Base-by-base conservation (phyloP, 2,329 filamentous ascomycete genomes). In the Septoria petroselini region DNA sequence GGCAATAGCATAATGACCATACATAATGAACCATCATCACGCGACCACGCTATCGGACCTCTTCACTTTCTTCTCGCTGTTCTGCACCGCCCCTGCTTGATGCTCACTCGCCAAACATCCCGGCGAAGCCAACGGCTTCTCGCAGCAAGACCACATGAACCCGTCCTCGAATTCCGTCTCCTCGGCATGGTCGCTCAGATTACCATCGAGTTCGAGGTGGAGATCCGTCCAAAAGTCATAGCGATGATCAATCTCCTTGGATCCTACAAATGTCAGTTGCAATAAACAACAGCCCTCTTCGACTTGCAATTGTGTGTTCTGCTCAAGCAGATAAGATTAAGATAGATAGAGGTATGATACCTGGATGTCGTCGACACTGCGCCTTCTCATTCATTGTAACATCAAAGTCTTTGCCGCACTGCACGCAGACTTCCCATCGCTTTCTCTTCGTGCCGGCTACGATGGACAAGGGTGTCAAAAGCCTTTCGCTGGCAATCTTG, bases 91-190 rank as follows among this genome's bases (percentile, higher is more conserved):
- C 6, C n/a, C 33, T 9, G 25, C 25, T 23, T 33, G 21, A 34
- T 44, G 40, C 25, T 27, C 40, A 34, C 38, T 41, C 3, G 41
- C 27, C 8, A 50, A 31, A 44, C 40, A 50, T 12, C 47, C 47
- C 14, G 37, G 23, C 11, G 47, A 40, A 15, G 11, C 17, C 14
- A 41, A 12, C 7, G 31, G 30, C 12, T 44, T 23, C 17, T 50
- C 40, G 29, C 40, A 44, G 6, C 47, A 44, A 23, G 40, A 33
- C 47, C 41, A 44, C 12, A 40, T 19, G 34, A 50, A 50, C 1
- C 41, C 40, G 11, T 50, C 47, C 19, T 44, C 47, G 21, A 21
- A 43, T 15, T 34, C 34, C 15, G 41, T 23, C 14, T 50, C 41
- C 15, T 44, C 41, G 5, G 25, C 40, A 19, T 43, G 21, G 7